Evolutionary conservation across 2,329 filamentous ascomycete species (phyloP).

Genomic region (Neocucurbitaria cava): DNA sequence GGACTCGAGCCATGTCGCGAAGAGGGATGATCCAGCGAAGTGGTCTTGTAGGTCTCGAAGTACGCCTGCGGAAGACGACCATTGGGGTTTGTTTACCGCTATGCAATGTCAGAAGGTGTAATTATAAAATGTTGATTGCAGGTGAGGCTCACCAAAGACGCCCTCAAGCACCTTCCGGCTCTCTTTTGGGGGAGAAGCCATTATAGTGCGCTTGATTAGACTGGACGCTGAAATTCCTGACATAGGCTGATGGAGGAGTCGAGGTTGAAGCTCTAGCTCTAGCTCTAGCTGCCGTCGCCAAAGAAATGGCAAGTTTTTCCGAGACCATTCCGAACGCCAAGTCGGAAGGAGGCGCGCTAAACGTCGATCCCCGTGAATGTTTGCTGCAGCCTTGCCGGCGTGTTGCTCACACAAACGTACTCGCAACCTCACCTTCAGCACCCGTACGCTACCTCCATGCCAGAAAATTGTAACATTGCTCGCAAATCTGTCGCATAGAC

Average conservation of each 20-base stretch:
- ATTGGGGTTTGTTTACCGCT: constrained; percentile 94
- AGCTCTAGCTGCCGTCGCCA: constrained; percentile 5
- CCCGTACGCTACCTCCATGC: neutral
- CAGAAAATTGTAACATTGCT: neutral
- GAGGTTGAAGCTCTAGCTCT: constrained; percentile 4
- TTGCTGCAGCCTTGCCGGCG: constrained; percentile 18
- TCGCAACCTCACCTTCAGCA: neutral
- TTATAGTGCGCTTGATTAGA: constrained; percentile 21
- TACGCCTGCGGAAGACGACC: constrained; percentile 86
- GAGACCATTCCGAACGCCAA: constrained; percentile 24
- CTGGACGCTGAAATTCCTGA: constrained; percentile 20
- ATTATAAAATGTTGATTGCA: neutral
- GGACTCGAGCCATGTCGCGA: constrained; percentile 76
- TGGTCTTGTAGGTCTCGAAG: constrained; percentile 84
- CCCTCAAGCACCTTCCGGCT: constrained; percentile 64
- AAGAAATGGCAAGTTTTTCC: constrained; percentile 9
- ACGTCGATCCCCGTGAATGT: constrained; percentile 23
- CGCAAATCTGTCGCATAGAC: neutral
- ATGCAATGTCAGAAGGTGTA: constrained; percentile 1
- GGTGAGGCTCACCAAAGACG: constrained; percentile 60
- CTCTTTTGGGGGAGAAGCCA: constrained; percentile 38
- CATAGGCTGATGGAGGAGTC: constrained; percentile 24
- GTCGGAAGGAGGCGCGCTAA: constrained; percentile 19
- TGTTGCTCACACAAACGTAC: neutral
- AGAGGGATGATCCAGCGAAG: constrained; percentile 82